A percentile compares a stretch with the other conserved stretches of the same genome.
These are phyloP conservation scores for Smittium culicis DNA, from an alignment of 371 early-diverging fungal species.

Conservation along the genomic window DNA sequence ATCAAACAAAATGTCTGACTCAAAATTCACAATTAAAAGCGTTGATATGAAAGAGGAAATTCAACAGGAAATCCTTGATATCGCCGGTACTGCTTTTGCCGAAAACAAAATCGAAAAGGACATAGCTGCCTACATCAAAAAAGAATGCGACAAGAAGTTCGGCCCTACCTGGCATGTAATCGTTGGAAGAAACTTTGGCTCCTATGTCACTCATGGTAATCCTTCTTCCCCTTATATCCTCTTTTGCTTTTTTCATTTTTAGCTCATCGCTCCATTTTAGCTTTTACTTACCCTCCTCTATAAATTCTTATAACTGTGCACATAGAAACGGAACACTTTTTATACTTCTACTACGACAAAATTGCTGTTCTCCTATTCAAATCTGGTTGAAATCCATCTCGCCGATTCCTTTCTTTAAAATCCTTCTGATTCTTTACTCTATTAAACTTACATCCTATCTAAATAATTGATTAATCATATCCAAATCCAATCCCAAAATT, in stretches of 20 bases:
- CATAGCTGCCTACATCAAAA: constrained; percentile 91
- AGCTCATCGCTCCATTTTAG: too few species aligned
- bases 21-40: constrained; percentile 85
- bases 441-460: too few species aligned
- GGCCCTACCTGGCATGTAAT: constrained; percentile 96
- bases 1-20: constrained; percentile 31
- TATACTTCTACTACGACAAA: constrained; percentile 93
- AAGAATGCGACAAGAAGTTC: constrained; percentile 95
- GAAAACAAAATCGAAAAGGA: constrained; percentile 93
- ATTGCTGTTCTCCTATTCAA: constrained; percentile 93
- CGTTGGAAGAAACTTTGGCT: constrained; percentile 95
- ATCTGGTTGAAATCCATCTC: constrained; percentile 48
- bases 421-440: too few species aligned
- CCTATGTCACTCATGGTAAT: constrained; percentile 92
- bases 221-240: not conserved
- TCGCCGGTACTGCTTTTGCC: constrained; percentile 81
- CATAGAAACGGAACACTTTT: constrained; percentile 87
- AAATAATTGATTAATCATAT: too few species aligned
- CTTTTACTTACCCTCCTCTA: not conserved
- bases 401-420: too few species aligned
- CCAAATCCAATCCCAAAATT: too few species aligned
- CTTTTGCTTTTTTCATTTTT: not conserved
- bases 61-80: constrained; percentile 89
- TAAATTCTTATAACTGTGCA: constrained; percentile 3
- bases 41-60: constrained; percentile 96